Evolutionary conservation across 345 rosid species (phyloP), one percentile per base, ranked within the genome.

Genomic region (Arabis alpina): DNA sequence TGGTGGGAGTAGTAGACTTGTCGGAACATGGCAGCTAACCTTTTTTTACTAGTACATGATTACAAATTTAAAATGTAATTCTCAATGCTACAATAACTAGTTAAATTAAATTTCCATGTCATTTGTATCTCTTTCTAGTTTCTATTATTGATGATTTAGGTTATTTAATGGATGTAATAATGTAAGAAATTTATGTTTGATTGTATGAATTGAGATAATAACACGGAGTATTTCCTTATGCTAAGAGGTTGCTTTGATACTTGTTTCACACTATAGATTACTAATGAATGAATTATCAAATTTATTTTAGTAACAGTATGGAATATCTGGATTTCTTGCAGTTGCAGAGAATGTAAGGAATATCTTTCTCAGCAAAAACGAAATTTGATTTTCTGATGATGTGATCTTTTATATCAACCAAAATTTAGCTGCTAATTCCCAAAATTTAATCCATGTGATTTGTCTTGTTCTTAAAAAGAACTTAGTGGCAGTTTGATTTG

Each of bases 1-100:
- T 43, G 62, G 62, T 60, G 62, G 56, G 68, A 66, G 49, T 51
- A 32, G 54, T 58, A 39, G 53, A 52, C 54, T 24, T 51, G 66
- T 73, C 55, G 52, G 53, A 49, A 66, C 66, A 28, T 41, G 40
- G 32, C 37, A 30, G 36, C 66, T 30, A 40, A 10, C 53, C 53
- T 34, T 71, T 63, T 52, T 14, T 51, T 40, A 39, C 51, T 42
- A 37, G 12, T 36, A 50, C 47, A 37, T 19, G 48, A 23, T 19
- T 8, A 42, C 7, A 6, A 36, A 2, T 34, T 34, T 34, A 34
- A 34, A 36, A 8, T 36, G 40, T 36, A 36, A 36, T 36, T 36
- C 10, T 36, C 40, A 36, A 8, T 36, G 10, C 40, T 36, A 8
- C 40, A 36, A 36, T 36, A 36, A 36, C 40, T 36, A 36, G 3